phyloP scores from a whole-genome alignment of 768 basidiomycete genomes.

The Phaffia australis region DNA sequence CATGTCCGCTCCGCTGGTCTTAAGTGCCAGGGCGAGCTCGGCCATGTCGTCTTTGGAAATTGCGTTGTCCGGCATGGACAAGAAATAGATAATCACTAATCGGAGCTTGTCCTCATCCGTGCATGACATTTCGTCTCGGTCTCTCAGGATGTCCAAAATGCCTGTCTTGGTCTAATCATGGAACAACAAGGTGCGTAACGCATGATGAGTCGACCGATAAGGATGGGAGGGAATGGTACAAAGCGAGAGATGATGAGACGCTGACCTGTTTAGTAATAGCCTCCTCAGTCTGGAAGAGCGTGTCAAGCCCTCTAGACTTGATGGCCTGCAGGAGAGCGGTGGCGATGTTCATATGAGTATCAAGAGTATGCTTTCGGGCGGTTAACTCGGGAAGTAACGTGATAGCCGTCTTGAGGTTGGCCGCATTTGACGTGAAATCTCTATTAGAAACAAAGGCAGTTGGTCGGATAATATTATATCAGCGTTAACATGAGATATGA shows the following conservation, averaged over 20 bases:
- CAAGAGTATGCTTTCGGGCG: constrained; percentile 87
- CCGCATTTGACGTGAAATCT: constrained; percentile 83
- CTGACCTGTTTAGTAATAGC: constrained; percentile 69
- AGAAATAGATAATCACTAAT: constrained; percentile 86
- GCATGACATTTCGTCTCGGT: constrained; percentile 45
- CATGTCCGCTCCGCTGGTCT: constrained; percentile 63
- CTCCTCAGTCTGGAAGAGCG: constrained; percentile 95
- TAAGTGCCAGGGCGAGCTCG: constrained; percentile 79
- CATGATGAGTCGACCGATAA: too few species aligned
- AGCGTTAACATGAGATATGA: background rate
- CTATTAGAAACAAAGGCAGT: constrained; percentile 39
- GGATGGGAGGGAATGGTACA: background rate
- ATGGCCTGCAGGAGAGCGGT: constrained; percentile 89
- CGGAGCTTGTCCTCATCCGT: constrained; percentile 77
- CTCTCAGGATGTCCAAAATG: constrained; percentile 78
- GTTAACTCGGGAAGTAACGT: constrained; percentile 93
- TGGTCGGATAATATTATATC: background rate
- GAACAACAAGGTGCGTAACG: background rate
- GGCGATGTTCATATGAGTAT: constrained; percentile 99
- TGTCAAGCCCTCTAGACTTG: constrained; percentile 87
- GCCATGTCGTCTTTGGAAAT: constrained; percentile 76
- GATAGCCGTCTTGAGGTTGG: constrained; percentile 91
- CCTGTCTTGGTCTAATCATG: constrained; percentile 54
- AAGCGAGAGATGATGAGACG: background rate
- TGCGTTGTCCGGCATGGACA: constrained; percentile 69